Percentiles rank a stretch among this genome's conserved stretches.
phyloP scores from a whole-genome alignment of 805 yeast genomes.

The Candida qinlingensis region DNA sequence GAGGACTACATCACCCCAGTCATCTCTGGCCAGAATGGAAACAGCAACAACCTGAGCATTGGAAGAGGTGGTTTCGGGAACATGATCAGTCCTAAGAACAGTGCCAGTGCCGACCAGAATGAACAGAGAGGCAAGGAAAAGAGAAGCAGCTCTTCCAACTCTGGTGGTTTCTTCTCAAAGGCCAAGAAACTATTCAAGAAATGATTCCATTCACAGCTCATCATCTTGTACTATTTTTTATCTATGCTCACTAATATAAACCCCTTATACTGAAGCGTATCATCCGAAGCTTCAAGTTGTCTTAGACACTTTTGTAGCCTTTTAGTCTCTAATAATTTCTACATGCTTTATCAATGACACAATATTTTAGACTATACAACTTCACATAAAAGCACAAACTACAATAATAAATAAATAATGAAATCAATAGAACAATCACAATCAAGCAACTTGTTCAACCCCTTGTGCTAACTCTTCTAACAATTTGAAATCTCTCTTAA shows the following conservation, averaged over 20 bases:
- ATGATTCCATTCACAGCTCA: background rate
- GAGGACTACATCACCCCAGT: conserved; percentile 38
- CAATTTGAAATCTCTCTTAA: conserved; percentile 73
- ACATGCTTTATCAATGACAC: too few relatives aligned
- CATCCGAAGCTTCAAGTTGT: too few relatives aligned
- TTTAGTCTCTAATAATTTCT: too few relatives aligned
- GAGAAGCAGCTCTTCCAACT: conserved; percentile 16
- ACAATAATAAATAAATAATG: background rate
- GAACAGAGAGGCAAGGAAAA: conserved; percentile 20
- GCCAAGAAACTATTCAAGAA: conserved; percentile 39
- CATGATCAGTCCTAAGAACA: conserved; percentile 36
- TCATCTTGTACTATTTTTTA: background rate
- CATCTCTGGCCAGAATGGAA: conserved; percentile 28
- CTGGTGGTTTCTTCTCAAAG: conserved; percentile 38
- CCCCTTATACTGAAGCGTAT: too few relatives aligned
- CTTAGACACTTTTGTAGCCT: too few relatives aligned
- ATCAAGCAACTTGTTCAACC: conserved; percentile 14
- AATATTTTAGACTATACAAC: too few relatives aligned
- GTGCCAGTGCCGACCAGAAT: conserved; percentile 19
- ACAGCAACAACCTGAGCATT: conserved; percentile 29
- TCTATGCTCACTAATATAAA: too few relatives aligned
- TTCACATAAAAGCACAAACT: too few relatives aligned
- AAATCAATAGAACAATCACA: background rate
- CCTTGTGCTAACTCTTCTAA: conserved; percentile 62
- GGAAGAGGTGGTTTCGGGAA: conserved; percentile 70